A percentile compares a stretch with the other conserved stretches of the same genome.
Conservation (phyloP, 345 rosid species). For the Boechera retrofracta region DNA sequence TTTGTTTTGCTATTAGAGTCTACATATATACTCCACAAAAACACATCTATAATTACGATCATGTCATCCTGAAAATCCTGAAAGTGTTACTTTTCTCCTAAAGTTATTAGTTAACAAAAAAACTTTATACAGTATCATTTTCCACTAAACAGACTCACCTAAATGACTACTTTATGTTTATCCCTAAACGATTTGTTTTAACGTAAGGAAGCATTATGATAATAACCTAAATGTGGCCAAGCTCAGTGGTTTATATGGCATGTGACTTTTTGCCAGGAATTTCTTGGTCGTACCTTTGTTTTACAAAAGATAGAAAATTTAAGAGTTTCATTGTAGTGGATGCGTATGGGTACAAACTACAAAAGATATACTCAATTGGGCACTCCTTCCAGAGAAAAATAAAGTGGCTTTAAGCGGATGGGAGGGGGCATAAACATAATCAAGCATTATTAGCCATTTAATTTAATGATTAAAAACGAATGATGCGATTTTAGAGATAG, state of each 20-base stretch:
- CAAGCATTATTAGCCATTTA: slow-evolving; percentile 31
- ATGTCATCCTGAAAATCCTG: background rate
- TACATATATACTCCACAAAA: background rate
- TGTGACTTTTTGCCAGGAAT: background rate
- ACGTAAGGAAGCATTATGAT: background rate
- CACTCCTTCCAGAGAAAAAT: background rate
- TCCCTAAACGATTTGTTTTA: background rate
- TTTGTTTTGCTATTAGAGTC: background rate
- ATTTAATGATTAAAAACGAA: slow-evolving; percentile 28
- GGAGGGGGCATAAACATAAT: slow-evolving; percentile 42
- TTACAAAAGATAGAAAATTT: background rate
- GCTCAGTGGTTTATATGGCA: slow-evolving; percentile 10
- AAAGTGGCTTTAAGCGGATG: slow-evolving; percentile 39
- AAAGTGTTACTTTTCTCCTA: background rate
- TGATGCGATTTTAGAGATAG: slow-evolving; percentile 40
- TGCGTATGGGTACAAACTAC: background rate
- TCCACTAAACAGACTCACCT: background rate
- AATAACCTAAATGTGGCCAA: slow-evolving; percentile 11
- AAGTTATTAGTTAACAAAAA: background rate
- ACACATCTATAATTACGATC: background rate
- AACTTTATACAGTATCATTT: background rate
- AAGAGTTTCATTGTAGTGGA: background rate
- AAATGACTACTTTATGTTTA: background rate
- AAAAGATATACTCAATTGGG: slow-evolving; percentile 3
- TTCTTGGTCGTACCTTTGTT: background rate